Conservation (phyloP, 805 yeast species). For the Scheffersomyces lignosus region DNA sequence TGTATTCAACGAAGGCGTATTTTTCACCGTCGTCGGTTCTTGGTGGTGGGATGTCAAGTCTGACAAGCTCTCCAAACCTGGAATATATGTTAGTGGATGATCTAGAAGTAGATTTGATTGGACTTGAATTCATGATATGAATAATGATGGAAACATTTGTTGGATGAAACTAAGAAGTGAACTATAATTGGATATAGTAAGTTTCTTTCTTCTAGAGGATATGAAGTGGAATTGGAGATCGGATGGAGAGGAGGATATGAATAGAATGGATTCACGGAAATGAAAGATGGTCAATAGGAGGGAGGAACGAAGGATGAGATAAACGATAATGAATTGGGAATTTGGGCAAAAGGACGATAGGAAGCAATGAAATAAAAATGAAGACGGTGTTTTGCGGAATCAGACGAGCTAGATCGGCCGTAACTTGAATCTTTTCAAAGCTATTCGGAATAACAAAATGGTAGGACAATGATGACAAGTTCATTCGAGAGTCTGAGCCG, state of each 20-base stretch:
- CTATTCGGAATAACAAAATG: too few species aligned
- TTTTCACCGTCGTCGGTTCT: conserved; percentile 58
- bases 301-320: conserved; percentile 1
- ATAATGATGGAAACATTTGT: too few species aligned
- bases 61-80: conserved; percentile 57
- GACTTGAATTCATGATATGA: not conserved
- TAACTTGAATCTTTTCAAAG: too few species aligned
- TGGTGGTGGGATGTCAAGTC: conserved; percentile 65
- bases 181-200: not conserved
- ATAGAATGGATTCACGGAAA: too few species aligned
- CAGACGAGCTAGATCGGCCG: too few species aligned
- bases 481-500: too few species aligned
- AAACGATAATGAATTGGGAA: conserved; percentile 2
- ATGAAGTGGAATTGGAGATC: not conserved
- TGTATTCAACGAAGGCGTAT: conserved; percentile 64
- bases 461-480: too few species aligned
- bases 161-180: not conserved
- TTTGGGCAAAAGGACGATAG: conserved; percentile 1
- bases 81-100: conserved; percentile 10
- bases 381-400: too few species aligned
- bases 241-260: too few species aligned
- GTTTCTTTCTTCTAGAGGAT: not conserved
- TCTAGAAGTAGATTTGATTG: not conserved
- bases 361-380: conserved; percentile 2
- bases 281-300: not conserved